These are phyloP conservation scores for Flaveria trinervia DNA, from an alignment of 129 eudicot species.

Conservation along the genomic window DNA sequence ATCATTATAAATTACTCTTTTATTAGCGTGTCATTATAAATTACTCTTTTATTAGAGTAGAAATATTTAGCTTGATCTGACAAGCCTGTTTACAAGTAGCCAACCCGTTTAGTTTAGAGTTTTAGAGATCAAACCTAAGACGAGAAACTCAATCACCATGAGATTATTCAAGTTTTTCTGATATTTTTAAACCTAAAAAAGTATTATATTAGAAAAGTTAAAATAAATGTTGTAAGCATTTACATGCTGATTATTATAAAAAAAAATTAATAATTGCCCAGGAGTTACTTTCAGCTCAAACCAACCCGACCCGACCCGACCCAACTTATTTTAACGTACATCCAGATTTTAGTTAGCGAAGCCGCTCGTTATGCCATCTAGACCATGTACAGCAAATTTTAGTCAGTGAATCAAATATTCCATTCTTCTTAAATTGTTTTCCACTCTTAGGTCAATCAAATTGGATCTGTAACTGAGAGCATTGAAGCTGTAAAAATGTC, in stretches of 20 bases:
- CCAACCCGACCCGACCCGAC: no score
- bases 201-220: neutral
- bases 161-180: neutral
- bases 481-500: constrained; percentile 98
- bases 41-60: no score
- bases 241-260: neutral
- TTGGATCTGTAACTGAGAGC: constrained; percentile 93
- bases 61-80: neutral
- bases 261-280: no score
- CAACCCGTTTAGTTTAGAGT: neutral
- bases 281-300: no score
- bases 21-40: no score
- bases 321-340: neutral
- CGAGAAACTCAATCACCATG: neutral
- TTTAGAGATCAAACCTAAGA: no score
- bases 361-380: neutral
- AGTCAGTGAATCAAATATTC: neutral
- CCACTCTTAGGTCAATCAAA: constrained; percentile 75
- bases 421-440: constrained; percentile 14
- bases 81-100: neutral
- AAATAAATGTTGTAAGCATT: neutral
- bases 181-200: neutral
- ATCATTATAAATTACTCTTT: no score
- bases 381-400: neutral
- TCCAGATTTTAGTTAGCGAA: neutral